Conservation (phyloP, 1,284 basidiomycete genomes). For the Cutaneotrichosporon mucoides region DNA sequence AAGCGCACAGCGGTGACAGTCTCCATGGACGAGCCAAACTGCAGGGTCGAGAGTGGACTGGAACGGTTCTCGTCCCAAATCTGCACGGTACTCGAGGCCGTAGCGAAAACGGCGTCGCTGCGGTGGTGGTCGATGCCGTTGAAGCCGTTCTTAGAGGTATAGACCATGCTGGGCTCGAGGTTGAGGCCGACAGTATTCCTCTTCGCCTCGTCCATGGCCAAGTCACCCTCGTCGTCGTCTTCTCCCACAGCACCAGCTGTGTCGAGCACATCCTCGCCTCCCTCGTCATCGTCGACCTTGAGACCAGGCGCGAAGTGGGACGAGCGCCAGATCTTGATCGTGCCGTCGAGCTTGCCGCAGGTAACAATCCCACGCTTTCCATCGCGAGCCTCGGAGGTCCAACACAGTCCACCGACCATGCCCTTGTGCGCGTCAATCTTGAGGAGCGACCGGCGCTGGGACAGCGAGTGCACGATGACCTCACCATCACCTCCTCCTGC, state of each 20-base stretch:
- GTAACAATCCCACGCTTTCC: constrained; percentile 70
- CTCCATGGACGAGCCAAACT: constrained; percentile 77
- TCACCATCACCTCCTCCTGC: constrained; percentile 96
- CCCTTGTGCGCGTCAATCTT: constrained; percentile 82
- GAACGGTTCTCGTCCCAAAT: constrained; percentile 95
- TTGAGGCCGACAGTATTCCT: constrained; percentile 37
- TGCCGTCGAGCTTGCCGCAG: constrained; percentile 80
- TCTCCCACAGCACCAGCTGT: constrained; percentile 44
- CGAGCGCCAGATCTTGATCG: constrained; percentile 83
- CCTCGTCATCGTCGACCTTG: constrained; percentile 41
- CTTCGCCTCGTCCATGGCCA: constrained; percentile 42
- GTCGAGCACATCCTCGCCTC: constrained; percentile 36
- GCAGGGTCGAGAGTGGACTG: constrained; percentile 72
- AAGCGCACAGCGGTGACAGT: constrained; percentile 84
- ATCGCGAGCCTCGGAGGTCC: constrained; percentile 46
- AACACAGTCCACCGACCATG: constrained; percentile 71
- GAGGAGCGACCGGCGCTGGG: constrained; percentile 62
- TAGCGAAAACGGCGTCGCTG: constrained; percentile 81
- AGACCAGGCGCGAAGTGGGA: constrained; percentile 44
- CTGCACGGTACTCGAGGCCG: constrained; percentile 88
- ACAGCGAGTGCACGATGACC: constrained; percentile 83
- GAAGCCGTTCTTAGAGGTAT: constrained; percentile 77
- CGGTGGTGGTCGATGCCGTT: constrained; percentile 94
- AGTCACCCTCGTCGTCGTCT: constrained; percentile 43
- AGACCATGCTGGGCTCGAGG: constrained; percentile 63